Evolutionary conservation across 306 rosid species (phyloP).

Genomic region (Malus orientalis): DNA sequence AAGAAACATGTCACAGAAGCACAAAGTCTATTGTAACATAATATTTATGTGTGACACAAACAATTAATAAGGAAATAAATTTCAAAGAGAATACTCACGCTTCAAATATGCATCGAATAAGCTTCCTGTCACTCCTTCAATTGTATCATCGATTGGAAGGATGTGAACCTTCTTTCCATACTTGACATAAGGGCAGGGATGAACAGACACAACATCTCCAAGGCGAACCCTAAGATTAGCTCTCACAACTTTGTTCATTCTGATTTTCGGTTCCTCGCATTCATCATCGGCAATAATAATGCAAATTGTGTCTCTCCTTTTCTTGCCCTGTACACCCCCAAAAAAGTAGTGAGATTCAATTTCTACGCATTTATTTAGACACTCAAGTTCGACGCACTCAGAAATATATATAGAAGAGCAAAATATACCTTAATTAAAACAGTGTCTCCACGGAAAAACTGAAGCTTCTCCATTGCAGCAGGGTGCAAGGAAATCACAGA

Average conservation of each 20-base stretch:
- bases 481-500: conserved; percentile 54
- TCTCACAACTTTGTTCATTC: conserved; percentile 62
- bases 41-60: not conserved
- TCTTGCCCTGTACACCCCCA: conserved; percentile 39
- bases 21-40: not conserved
- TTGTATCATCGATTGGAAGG: conserved; percentile 59
- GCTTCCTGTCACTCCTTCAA: conserved; percentile 63
- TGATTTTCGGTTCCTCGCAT: conserved; percentile 52
- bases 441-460: conserved; percentile 48
- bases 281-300: conserved; percentile 49
- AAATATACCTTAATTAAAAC: conserved; percentile 43
- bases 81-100: conserved; percentile 34
- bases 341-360: not conserved
- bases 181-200: conserved; percentile 56
- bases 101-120: conserved; percentile 58
- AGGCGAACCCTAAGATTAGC: conserved; percentile 52
- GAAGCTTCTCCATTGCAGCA: conserved; percentile 50
- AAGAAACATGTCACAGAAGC: conserved; percentile 2
- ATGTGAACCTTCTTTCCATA: conserved; percentile 55
- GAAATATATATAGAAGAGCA: not conserved
- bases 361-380: not conserved
- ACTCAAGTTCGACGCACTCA: not conserved
- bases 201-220: conserved; percentile 53
- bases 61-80: not conserved
- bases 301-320: conserved; percentile 56